Base-by-base conservation (phyloP, 129 eudicot genomes). In the Artemisia annua region DNA sequence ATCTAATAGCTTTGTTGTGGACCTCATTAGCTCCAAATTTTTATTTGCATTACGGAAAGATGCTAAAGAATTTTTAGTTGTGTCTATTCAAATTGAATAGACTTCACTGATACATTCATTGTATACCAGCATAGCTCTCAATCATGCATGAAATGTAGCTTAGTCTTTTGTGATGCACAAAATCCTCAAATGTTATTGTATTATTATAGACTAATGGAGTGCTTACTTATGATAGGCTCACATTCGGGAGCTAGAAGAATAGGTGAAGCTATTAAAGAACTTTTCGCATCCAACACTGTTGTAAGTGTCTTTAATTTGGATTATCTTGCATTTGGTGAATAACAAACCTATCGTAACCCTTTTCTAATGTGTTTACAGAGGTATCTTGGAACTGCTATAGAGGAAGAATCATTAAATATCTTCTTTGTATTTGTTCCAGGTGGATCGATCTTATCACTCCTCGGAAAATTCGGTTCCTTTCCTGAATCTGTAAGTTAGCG, bases 371-470 rank as follows among this genome's bases (percentile, higher is more conserved):
- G 39, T 14, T 62, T 81, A 32, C 87, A 93, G 97, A 86, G 98
- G 82, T 93, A 93, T 63, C 73, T 93, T 63, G 98, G 98, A 71
- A 93, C 98, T 69, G 97, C 86, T 69, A 82, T 92, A 78, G 98
- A 93, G 75, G 92, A 85, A 62, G 90, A 85, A 18, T 91, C 98
- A 0, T 72, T 93, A 55, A 90, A 93, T 80, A 93, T 93, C 53
- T 86, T 93, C 79, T 81, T 93, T 75, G 98, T 89, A 82, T 93
- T 93, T 81, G 97, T 93, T 79, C 96, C 98, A 0, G 98, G 97
- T 79, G 98, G 97, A 80, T 89, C 96, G 50, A 93, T 93, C 51
- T 85, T 92, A 2, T 94, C 98, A 39, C 98, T 94, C 70, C 78
- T 94, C 55, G 97, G 97, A 65, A 94, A 94, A 54, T 94, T 94